Conservation (phyloP, 2,329 filamentous ascomycete genomes). For the Sarocladium oryzae region DNA sequence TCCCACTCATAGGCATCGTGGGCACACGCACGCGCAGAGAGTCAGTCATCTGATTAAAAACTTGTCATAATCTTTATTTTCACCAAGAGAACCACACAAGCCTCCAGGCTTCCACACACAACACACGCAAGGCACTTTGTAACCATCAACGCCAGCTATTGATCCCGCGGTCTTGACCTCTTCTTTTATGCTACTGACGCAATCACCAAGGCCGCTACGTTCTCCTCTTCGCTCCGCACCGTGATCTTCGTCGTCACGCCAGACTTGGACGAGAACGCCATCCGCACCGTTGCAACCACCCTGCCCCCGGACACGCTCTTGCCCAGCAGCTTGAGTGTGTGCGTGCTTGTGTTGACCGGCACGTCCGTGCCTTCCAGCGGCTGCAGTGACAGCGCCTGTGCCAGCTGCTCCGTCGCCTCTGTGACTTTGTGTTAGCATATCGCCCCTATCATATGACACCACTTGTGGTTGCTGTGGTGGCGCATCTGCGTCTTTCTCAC, state of each 20-base stretch:
- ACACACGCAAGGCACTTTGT: conserved; percentile 1
- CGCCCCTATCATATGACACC: not conserved
- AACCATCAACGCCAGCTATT: conserved; percentile 9
- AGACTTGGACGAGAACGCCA: conserved; percentile 89
- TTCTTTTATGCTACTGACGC: conserved; percentile 69
- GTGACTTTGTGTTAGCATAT: conserved; percentile 20
- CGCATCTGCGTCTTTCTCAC: too few species aligned
- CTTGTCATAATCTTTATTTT: conserved; percentile 7
- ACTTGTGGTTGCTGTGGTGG: too few species aligned
- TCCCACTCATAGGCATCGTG: too few species aligned
- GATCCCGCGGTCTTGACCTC: conserved; percentile 18
- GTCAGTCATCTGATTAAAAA: too few species aligned
- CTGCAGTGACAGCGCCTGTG: conserved; percentile 81
- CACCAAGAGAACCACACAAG: not conserved
- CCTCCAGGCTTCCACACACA: not conserved
- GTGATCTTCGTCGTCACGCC: conserved; percentile 96
- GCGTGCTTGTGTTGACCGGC: conserved; percentile 78
- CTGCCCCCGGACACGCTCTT: conserved; percentile 89
- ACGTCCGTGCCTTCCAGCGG: conserved; percentile 92
- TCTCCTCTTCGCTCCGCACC: conserved; percentile 86
- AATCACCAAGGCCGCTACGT: conserved; percentile 77
- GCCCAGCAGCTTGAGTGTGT: conserved; percentile 91
- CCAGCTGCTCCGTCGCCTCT: conserved; percentile 91
- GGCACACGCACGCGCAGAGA: too few species aligned
- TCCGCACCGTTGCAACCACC: conserved; percentile 80